These are phyloP conservation scores for Pyrenophora seminiperda DNA, from an alignment of 2,329 filamentous ascomycete species.

Conservation along the genomic window DNA sequence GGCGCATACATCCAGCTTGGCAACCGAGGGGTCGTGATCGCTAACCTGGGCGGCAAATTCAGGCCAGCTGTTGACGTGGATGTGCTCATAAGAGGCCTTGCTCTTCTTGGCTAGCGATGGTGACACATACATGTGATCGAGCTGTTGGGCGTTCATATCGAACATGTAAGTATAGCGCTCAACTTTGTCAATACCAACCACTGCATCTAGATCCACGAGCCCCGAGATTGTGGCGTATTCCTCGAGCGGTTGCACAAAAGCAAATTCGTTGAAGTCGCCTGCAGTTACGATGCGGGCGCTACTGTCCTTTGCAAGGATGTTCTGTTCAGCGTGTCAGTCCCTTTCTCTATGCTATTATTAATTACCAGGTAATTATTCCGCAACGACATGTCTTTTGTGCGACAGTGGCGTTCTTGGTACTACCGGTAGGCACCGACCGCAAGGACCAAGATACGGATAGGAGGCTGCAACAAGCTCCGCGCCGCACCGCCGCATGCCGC, in stretches of 20 bases:
- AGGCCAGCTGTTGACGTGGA: conserved; percentile 75
- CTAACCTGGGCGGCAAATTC: conserved; percentile 61
- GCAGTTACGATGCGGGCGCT: conserved; percentile 64
- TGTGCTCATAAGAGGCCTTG: conserved; percentile 63
- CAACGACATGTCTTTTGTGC: conserved; percentile 19
- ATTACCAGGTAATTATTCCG: background rate
- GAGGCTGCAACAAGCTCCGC: conserved; percentile 23
- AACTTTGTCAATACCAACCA: conserved; percentile 54
- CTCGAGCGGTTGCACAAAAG: conserved; percentile 64
- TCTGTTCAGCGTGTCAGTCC: conserved; percentile 34
- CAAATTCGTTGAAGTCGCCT: conserved; percentile 76
- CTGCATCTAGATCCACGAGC: conserved; percentile 67
- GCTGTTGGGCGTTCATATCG: conserved; percentile 70
- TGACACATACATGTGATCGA: conserved; percentile 74
- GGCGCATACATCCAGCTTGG: conserved; percentile 64
- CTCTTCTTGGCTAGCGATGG: conserved; percentile 51
- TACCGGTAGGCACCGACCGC: conserved; percentile 10
- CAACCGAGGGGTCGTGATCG: conserved; percentile 73
- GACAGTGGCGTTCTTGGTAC: conserved; percentile 20
- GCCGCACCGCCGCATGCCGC: conserved; percentile 8
- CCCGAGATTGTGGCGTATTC: conserved; percentile 60
- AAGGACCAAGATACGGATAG: conserved; percentile 8
- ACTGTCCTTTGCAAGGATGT: conserved; percentile 61
- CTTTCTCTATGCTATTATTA: background rate
- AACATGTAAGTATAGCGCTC: conserved; percentile 75